Evolutionary conservation across 169 alveolate genomes (phyloP).

Genomic region (Plasmodium ovale): DNA sequence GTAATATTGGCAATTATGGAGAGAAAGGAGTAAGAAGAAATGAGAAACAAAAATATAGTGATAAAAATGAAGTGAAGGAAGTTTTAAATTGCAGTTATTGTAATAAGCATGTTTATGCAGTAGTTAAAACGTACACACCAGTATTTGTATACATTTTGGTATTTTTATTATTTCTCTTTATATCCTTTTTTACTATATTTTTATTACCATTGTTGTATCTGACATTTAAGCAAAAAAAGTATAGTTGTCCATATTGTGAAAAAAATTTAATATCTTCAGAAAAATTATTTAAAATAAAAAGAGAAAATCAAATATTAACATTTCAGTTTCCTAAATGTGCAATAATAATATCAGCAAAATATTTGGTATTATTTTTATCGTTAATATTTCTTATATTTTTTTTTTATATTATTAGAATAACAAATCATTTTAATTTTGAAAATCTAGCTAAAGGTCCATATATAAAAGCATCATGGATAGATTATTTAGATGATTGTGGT

Average conservation of each 20-base stretch:
- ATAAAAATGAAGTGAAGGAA: conserved; percentile 15
- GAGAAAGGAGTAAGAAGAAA: not conserved
- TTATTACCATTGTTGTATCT: conserved; percentile 40
- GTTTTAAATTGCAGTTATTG: conserved; percentile 41
- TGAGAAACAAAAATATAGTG: not conserved
- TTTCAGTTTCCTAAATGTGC: conserved; percentile 65
- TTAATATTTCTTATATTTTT: conserved; percentile 57
- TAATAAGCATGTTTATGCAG: conserved; percentile 39
- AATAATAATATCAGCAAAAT: conserved; percentile 55
- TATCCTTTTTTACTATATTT: conserved; percentile 47
- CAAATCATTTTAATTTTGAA: conserved; percentile 36
- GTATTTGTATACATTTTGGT: conserved; percentile 28
- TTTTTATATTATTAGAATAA: conserved; percentile 50
- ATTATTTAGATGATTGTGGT: conserved; percentile 65
- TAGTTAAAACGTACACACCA: conserved; percentile 33
- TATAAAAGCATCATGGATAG: conserved; percentile 39
- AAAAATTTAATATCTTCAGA: conserved; percentile 20
- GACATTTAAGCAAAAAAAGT: conserved; percentile 55
- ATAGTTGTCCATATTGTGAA: conserved; percentile 28
- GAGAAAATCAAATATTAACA: conserved; percentile 52
- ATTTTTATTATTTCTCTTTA: conserved; percentile 21
- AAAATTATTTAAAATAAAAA: conserved; percentile 43
- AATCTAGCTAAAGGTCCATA: conserved; percentile 44
- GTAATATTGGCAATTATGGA: not conserved
- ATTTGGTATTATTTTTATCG: conserved; percentile 44